Base-by-base conservation (phyloP, 176 grass and related monocot species). In the Ensete glaucum region DNA sequence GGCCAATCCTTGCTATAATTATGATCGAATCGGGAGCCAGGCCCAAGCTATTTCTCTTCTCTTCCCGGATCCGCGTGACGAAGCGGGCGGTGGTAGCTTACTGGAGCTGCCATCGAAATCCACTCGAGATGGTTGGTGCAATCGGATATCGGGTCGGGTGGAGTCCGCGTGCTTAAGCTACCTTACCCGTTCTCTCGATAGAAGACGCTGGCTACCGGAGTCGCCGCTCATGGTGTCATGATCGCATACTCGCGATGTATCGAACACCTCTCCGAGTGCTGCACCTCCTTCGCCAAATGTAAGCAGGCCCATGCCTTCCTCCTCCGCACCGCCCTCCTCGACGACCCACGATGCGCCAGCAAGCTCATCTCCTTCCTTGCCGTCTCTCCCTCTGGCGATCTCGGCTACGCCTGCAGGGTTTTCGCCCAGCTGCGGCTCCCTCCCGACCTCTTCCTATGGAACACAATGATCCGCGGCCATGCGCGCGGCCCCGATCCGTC, bases 241-340 rank as follows among this genome's bases (percentile, higher is more conserved):
- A 27, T 65, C 24, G 23, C 20, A 15, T 65, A 26, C 53, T 43
- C 73, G 34, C 19, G 21, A 21, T 20, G 20, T 54, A 34, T 57
- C 20, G 73, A 75, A 11, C 53, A 54, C 21, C 73, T 75, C 13
- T 53, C 54, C 20, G 60, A 43, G 25, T 54, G 48, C 54, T 75
- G 73, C 73, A 59, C 26, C 22, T 75, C 54, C 54, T 26, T 75
- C 15, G 52, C 24, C 73, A 75, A 58, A 59, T 75, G 73, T 54
- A 75, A 60, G 73, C 73, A 75, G 59, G 54, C 73, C 15, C 73
- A 75, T 25, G 54, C 73, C 53, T 43, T 75, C 73, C 73, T 75
- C 54, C 73, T 75, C 54, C 54, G 73, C n/a, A 24, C 53, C 24
- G 73, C 23, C 73, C 14, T 75, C 54, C 16, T 75, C 53, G 54